Conservation (phyloP, 192 early-diverging fungal genomes). For the Podila clonocystis region DNA sequence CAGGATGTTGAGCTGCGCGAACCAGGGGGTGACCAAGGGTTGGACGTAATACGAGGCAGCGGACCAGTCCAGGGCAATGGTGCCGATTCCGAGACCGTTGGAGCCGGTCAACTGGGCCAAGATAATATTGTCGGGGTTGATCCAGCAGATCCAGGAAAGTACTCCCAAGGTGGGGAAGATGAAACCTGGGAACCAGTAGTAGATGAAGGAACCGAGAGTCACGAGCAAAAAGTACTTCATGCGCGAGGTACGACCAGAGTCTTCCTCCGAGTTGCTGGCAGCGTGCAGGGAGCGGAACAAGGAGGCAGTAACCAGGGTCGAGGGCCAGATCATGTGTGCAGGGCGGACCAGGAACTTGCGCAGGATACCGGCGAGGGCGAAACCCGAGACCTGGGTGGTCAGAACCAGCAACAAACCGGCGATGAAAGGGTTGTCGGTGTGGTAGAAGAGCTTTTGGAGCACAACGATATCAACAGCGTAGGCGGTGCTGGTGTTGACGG, state of each 20-base stretch:
- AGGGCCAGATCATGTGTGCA: conserved; percentile 86
- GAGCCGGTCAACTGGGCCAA: conserved; percentile 50
- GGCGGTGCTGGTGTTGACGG: conserved; percentile 48
- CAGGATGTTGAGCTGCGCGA: conserved; percentile 56
- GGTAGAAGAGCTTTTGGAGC: conserved; percentile 60
- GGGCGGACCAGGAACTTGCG: conserved; percentile 84
- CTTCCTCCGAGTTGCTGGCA: conserved; percentile 8
- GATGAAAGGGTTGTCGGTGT: conserved; percentile 55
- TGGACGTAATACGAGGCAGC: conserved; percentile 32
- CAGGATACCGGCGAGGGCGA: conserved; percentile 72
- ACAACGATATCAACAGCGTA: conserved; percentile 62
- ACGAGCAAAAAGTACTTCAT: conserved; percentile 65
- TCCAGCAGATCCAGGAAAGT: conserved; percentile 60
- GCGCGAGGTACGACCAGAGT: conserved; percentile 43
- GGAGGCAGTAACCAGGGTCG: conserved; percentile 72
- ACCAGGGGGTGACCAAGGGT: conserved; percentile 47
- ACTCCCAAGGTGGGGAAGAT: conserved; percentile 54
- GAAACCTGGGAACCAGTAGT: conserved; percentile 63
- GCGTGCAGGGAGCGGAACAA: conserved; percentile 78
- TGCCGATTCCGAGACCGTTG: conserved; percentile 59
- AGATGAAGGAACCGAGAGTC: conserved; percentile 56
- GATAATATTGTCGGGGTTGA: conserved; percentile 45
- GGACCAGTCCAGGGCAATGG: conserved; percentile 68
- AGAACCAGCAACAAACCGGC: conserved; percentile 59
- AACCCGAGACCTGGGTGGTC: conserved; percentile 62